Percentiles rank a stretch among this genome's conserved stretches.
Evolutionary conservation across 2,329 filamentous ascomycete species (phyloP).

Genomic region (Epichloe scottii): DNA sequence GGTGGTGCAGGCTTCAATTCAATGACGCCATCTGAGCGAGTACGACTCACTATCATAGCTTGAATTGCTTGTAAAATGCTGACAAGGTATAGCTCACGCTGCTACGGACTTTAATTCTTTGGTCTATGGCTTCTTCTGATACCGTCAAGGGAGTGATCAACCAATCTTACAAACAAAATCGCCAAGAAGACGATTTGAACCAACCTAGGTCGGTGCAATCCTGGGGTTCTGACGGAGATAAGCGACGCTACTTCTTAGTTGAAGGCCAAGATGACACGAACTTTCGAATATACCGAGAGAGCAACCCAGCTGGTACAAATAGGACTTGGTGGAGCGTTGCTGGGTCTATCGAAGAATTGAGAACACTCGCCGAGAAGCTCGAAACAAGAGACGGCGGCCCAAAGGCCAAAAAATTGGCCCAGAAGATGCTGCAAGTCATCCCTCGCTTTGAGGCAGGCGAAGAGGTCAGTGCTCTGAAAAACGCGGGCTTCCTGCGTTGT

Average conservation of each 20-base stretch:
- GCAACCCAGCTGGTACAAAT: slow-evolving; percentile 65
- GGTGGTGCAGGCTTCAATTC: slow-evolving; percentile 69
- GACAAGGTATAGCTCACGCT: slow-evolving; percentile 54
- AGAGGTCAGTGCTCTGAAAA: slow-evolving; percentile 47
- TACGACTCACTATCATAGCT: slow-evolving; percentile 29
- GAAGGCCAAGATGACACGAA: slow-evolving; percentile 90
- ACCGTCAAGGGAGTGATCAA: slow-evolving; percentile 69
- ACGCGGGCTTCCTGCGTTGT: not conserved
- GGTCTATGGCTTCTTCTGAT: slow-evolving; percentile 84
- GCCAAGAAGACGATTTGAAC: slow-evolving; percentile 68
- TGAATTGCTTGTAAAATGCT: not conserved
- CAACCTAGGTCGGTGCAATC: slow-evolving; percentile 81
- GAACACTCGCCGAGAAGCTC: slow-evolving; percentile 61
- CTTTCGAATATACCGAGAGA: slow-evolving; percentile 89
- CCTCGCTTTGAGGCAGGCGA: slow-evolving; percentile 88
- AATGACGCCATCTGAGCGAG: slow-evolving; percentile 71
- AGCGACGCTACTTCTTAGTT: slow-evolving; percentile 84
- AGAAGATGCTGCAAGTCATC: slow-evolving; percentile 66
- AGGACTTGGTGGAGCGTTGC: slow-evolving; percentile 88
- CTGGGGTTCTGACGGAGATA: slow-evolving; percentile 83
- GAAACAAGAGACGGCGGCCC: slow-evolving; percentile 65
- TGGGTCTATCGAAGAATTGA: slow-evolving; percentile 78
- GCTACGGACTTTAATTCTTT: slow-evolving; percentile 71
- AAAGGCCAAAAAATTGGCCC: slow-evolving; percentile 64
- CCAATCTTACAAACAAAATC: slow-evolving; percentile 75